Evolutionary conservation across 495 filamentous ascomycete species (phyloP).

Genomic region (Hypomontagnella monticulosa): DNA sequence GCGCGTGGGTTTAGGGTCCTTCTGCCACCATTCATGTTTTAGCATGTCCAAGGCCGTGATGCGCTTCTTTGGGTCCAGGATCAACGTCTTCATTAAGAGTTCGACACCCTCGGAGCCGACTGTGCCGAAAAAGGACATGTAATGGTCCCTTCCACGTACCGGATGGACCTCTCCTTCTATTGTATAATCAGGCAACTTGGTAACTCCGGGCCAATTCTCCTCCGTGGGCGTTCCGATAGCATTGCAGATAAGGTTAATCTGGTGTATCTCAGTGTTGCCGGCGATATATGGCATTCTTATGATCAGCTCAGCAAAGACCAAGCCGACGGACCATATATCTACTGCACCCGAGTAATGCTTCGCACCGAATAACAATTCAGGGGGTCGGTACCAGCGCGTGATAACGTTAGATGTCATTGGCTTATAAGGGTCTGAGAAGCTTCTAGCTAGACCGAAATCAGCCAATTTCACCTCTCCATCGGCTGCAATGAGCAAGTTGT

Average conservation of each 20-base stretch:
- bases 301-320: constrained; percentile 91
- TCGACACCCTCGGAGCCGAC: constrained; percentile 85
- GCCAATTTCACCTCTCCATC: constrained; percentile 94
- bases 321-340: constrained; percentile 94
- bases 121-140: constrained; percentile 74
- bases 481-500: constrained; percentile 93
- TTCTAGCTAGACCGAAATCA: constrained; percentile 94
- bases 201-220: constrained; percentile 94
- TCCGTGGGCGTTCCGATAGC: constrained; percentile 92
- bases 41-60: constrained; percentile 79
- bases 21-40: constrained; percentile 86
- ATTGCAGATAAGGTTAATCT: constrained; percentile 82
- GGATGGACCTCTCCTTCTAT: constrained; percentile 69
- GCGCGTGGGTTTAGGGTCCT: constrained; percentile 81
- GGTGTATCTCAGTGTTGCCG: constrained; percentile 74
- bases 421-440: constrained; percentile 86
- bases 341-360: constrained; percentile 89
- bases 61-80: constrained; percentile 84
- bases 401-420: constrained; percentile 95
- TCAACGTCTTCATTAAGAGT: constrained; percentile 84
- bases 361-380: constrained; percentile 90
- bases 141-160: constrained; percentile 72
- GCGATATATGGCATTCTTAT: constrained; percentile 82
- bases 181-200: constrained; percentile 78
- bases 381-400: constrained; percentile 95